Base-by-base conservation (phyloP, 371 early-diverging fungal genomes). In the Rhizomucor pusillus region DNA sequence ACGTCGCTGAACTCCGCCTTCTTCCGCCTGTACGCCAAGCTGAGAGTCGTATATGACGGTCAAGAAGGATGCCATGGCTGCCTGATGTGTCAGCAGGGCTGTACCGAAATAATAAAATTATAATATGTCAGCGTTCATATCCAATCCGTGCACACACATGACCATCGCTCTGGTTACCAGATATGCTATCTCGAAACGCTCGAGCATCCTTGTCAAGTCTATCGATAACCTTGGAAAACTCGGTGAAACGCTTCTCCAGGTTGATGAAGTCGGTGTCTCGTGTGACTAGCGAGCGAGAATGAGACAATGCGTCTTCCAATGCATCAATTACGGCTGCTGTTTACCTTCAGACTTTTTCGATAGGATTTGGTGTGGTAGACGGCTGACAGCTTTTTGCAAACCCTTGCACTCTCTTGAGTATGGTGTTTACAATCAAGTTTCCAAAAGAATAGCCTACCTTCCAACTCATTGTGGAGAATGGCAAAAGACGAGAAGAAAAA, bases 161-260 rank as follows among this genome's bases (percentile, higher is more conserved):
- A 44, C 18, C 23, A 20, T 29, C n/a, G 14, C 12, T 23, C 43
- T 45, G n/a, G 19, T 35, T 70, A 84, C 85, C 71, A 6, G 86
- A 62, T 36, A 93, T 66, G 44, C 80, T 77, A 67, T 93, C 91
- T 52, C 90, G 87, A 69, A 87, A 91, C 52, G 84, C 81, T 50
- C 75, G 67, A 12, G 90, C 85, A 50, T 91, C 91, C 18, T 74
- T 77, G 19, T 81, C 59, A 1, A 93, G 73, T 48, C 67, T 71
- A 25, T 73, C 68, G 10, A 87, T 81, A n/a, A 67, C 52, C 45
- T 75, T 73, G 10, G 82, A 75, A 49, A 87, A 65, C 5, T 77
- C 66, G 50, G 78, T 80, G 57, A 92, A 87, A 29, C 74, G 64
- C 33, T 71, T 75, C 55, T 86, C 82, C 47, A 89, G 61, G n/a